Evolutionary conservation across 129 eudicot genomes (phyloP).

Genomic region (Rutidosis leptorrhynchoides): DNA sequence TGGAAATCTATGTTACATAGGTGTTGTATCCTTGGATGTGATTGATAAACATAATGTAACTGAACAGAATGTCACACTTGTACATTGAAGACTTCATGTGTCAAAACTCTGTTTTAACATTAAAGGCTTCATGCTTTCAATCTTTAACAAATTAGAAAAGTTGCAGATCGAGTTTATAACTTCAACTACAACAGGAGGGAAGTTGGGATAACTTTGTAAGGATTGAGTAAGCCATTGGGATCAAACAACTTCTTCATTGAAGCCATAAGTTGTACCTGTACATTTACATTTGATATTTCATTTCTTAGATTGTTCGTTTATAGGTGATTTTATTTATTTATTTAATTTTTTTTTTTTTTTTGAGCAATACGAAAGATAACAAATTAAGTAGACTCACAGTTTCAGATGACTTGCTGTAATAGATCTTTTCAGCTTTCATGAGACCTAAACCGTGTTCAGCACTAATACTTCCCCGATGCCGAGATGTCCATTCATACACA

Average conservation of each 20-base stretch:
- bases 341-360: too few species aligned
- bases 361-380: background rate
- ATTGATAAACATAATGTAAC: too few species aligned
- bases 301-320: background rate
- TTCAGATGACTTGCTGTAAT: constrained; percentile 93
- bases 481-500: constrained; percentile 98
- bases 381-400: constrained; percentile 45
- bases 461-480: constrained; percentile 92
- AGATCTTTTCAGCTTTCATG: constrained; percentile 90
- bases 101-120: background rate
- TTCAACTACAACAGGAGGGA: constrained; percentile 44
- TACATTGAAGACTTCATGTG: background rate
- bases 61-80: too few species aligned
- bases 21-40: too few species aligned
- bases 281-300: background rate
- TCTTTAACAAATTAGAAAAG: background rate
- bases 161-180: constrained; percentile 14
- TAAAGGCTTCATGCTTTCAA: background rate
- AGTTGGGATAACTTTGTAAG: constrained; percentile 89
- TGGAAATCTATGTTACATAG: background rate
- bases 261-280: constrained; percentile 85
- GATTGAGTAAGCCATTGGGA: constrained; percentile 87
- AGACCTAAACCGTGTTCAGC: constrained; percentile 97
- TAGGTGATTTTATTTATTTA: background rate
- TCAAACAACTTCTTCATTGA: constrained; percentile 82